Evolutionary conservation across 169 alveolate species (phyloP).

Genomic region (Plasmodium falciparum): DNA sequence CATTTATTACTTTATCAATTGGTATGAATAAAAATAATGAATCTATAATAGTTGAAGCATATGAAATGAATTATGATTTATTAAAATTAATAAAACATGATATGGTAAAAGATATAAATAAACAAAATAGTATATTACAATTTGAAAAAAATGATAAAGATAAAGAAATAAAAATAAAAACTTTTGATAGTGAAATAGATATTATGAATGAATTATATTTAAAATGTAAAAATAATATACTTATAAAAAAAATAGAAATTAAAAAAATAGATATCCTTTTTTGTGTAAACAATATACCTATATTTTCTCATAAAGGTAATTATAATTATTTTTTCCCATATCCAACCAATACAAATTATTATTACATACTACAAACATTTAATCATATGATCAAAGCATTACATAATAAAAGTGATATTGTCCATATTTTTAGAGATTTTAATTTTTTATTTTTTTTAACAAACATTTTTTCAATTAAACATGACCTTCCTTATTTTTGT

Average conservation of each 20-base stretch:
- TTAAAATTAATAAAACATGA: conserved; percentile 47
- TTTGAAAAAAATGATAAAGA: conserved; percentile 55
- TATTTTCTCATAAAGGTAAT: conserved; percentile 51
- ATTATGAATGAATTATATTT: conserved; percentile 74
- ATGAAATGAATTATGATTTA: conserved; percentile 72
- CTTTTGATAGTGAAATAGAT: conserved; percentile 60
- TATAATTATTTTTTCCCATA: conserved; percentile 62
- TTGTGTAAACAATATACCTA: conserved; percentile 74
- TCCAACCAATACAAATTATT: conserved; percentile 52
- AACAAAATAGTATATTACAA: conserved; percentile 68
- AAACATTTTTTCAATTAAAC: conserved; percentile 52
- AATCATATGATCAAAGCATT: conserved; percentile 52
- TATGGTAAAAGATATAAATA: conserved; percentile 59
- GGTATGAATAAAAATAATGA: conserved; percentile 64
- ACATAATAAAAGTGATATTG: conserved; percentile 48
- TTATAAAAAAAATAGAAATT: conserved; percentile 59
- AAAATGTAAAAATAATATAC: conserved; percentile 58
- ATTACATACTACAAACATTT: conserved; percentile 53
- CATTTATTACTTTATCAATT: conserved; percentile 68
- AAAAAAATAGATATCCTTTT: conserved; percentile 58
- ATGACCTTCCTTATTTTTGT: conserved; percentile 66
- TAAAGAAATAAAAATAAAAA: conserved; percentile 65
- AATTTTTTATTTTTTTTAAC: conserved; percentile 69
- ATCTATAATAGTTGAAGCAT: conserved; percentile 69
- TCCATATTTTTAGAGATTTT: conserved; percentile 52